Evolutionary conservation across 768 basidiomycete genomes (phyloP), one percentile per base, ranked within the genome.

Genomic region (Lentinula lateritia): DNA sequence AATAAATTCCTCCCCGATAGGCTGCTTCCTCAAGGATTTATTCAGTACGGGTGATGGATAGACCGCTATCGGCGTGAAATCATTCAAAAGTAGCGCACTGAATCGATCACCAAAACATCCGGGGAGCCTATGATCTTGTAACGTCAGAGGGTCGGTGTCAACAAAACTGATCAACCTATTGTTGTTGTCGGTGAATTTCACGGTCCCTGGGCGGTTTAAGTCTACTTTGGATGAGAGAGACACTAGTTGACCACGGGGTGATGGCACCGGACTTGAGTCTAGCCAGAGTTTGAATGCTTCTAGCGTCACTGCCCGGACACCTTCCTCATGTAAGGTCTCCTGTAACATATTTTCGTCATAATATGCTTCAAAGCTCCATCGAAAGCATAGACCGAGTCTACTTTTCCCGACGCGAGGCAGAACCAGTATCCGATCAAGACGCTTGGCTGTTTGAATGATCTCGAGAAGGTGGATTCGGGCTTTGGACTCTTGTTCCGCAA

Each of bases 331-430:
- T 42, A 61, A 56, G 20, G 63, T 65, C 32, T 61, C 48, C 18
- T 53, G 38, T 60, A 70, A 62, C 45, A 43, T 65, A 53, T 64
- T 71, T 46, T 69, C 60, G 62, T 80, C 76, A 63, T 86, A 87
- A 71, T 86, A 87, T 7, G 72, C 72, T 2, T 70, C 72, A 63
- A 87, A 82, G 1, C 74, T 71, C 76, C 76, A 79, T 54, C 73
- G 70, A 63, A 75, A 78, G 72, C 85, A 88, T 3, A 74, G 69
- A 0, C 82, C 80, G 38, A 87, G 74, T 41, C 82, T 77, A 52
- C 81, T 81, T 61, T 81, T 80, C 6, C 81, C 81, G 4, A 86
- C 84, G 61, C 84, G 83, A 2, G 86, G 86, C 5, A 88, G 75
- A 32, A 88, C 83, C 39, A 87, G 74, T 3, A 80, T 87, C 5